These are phyloP conservation scores for Mycena filopes DNA, from an alignment of 768 basidiomycete species.

Conservation along the genomic window DNA sequence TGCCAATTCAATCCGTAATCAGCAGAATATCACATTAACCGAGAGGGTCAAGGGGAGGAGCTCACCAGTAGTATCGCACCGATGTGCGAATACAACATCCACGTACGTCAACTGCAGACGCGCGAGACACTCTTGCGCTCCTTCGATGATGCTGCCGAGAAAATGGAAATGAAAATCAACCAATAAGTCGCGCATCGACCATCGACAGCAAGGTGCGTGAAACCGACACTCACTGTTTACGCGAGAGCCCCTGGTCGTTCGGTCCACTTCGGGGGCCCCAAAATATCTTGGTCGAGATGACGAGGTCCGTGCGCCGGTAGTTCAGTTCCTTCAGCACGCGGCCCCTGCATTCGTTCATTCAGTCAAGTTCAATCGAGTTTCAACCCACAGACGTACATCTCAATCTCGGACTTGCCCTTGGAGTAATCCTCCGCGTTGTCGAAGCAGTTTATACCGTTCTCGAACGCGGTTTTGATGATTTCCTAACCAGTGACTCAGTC, in stretches of 20 bases:
- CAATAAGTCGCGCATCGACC: too few relatives aligned
- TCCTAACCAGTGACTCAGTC: constrained; percentile 55
- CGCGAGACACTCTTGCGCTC: constrained; percentile 71
- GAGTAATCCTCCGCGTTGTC: constrained; percentile 76
- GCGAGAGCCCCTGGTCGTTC: constrained; percentile 64
- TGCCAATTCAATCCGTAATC: constrained; percentile 16
- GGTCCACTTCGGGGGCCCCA: constrained; percentile 74
- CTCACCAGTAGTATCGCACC: constrained; percentile 65
- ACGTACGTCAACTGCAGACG: constrained; percentile 82
- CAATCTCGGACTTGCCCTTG: constrained; percentile 73
- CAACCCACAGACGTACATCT: constrained; percentile 62
- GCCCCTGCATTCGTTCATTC: constrained; percentile 52
- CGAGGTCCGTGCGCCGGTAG: constrained; percentile 70
- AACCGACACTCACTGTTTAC: constrained; percentile 73
- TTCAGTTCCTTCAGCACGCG: constrained; percentile 80
- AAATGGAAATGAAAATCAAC: too few relatives aligned
- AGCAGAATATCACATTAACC: too few relatives aligned
- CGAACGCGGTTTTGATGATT: constrained; percentile 82
- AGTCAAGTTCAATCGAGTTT: neutral
- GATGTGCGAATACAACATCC: constrained; percentile 78
- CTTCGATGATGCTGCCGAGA: constrained; percentile 74
- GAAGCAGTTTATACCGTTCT: constrained; percentile 81
- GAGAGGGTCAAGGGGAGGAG: too few relatives aligned
- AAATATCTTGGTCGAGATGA: constrained; percentile 84
- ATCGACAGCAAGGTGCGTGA: too few relatives aligned